Percentiles rank a stretch among this genome's conserved stretches.
Conservation (phyloP, 495 filamentous ascomycete species). For the Neurospora sp. region DNA sequence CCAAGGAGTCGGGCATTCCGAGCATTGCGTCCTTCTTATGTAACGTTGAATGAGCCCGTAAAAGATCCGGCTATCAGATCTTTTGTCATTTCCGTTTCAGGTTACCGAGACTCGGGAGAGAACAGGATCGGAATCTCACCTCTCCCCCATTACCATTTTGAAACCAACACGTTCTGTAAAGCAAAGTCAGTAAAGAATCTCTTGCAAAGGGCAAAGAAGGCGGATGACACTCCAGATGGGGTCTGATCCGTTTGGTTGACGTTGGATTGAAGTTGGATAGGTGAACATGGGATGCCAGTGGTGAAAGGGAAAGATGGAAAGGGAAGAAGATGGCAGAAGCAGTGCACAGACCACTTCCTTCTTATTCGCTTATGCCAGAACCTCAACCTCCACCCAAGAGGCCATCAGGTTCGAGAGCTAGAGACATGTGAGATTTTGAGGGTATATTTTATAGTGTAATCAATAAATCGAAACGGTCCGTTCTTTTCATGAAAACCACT, state of each 20-base stretch:
- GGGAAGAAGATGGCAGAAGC: neutral
- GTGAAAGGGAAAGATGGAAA: neutral
- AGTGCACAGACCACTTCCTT: neutral
- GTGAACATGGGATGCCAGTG: neutral
- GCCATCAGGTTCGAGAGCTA: neutral
- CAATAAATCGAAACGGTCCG: neutral
- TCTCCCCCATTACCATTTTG: neutral
- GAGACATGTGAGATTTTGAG: neutral
- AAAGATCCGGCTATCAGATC: neutral
- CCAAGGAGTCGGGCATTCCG: neutral
- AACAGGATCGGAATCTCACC: neutral
- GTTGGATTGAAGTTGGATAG: neutral
- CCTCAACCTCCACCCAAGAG: neutral
- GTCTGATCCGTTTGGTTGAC: neutral
- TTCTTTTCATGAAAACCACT: neutral
- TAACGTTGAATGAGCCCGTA: neutral
- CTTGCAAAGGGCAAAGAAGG: neutral
- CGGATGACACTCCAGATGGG: neutral
- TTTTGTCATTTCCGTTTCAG: neutral
- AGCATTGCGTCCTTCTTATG: neutral
- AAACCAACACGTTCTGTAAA: neutral
- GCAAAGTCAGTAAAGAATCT: neutral
- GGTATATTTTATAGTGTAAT: neutral
- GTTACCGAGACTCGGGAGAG: neutral
- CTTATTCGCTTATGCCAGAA: neutral